phyloP scores from a whole-genome alignment of 202 grass and related monocot genomes.

The Hordeum pubiflorum region DNA sequence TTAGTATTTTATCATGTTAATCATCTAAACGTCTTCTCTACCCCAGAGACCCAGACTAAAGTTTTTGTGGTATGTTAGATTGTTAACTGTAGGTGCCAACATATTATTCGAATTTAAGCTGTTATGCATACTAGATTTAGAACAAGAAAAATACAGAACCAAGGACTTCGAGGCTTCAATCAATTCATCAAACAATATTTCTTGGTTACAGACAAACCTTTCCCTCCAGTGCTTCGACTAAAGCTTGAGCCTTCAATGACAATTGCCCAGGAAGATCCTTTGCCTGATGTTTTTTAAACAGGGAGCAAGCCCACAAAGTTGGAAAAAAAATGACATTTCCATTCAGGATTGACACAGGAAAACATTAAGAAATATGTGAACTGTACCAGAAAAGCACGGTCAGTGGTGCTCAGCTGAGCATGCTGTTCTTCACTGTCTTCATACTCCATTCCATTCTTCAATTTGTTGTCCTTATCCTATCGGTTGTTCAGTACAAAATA shows the following conservation, averaged over 20 bases:
- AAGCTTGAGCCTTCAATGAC: slow-evolving; percentile 59
- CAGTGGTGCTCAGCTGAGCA: slow-evolving; percentile 46
- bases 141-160: background rate
- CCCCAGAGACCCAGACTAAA: background rate
- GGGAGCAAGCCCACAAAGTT: slow-evolving; percentile 17
- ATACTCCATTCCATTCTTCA: slow-evolving; percentile 82
- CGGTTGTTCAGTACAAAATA: slow-evolving; percentile 16
- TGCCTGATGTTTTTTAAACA: slow-evolving; percentile 38
- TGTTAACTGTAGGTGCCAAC: slow-evolving; percentile 5
- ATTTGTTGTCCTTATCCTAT: slow-evolving; percentile 79
- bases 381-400: slow-evolving; percentile 70
- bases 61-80: background rate
- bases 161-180: background rate
- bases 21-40: background rate
- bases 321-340: slow-evolving; percentile 16
- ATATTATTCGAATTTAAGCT: background rate
- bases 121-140: background rate
- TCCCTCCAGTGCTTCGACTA: slow-evolving; percentile 77
- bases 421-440: slow-evolving; percentile 49
- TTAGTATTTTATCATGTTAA: background rate
- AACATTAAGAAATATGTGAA: slow-evolving; percentile 5
- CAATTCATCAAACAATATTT: slow-evolving; percentile 21
- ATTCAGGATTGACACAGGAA: slow-evolving; percentile 3
- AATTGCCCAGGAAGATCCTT: slow-evolving; percentile 65
- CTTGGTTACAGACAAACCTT: slow-evolving; percentile 54